A percentile compares a stretch with the other conserved stretches of the same genome.
These are phyloP conservation scores for Pichia cabralensis DNA, from an alignment of 805 yeast genomes.

Conservation along the genomic window DNA sequence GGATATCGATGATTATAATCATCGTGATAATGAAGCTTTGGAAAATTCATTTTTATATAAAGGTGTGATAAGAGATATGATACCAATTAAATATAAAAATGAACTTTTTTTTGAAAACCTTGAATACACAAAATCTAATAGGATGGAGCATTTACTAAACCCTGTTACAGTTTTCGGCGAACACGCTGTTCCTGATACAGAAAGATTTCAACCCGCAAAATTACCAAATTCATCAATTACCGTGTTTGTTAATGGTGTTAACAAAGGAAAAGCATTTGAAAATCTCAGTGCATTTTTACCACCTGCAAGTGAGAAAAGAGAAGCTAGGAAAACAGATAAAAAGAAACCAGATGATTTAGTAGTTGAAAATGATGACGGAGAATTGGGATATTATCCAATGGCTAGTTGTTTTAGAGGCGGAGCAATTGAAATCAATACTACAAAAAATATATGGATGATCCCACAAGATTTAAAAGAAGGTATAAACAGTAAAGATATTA, in stretches of 20 bases:
- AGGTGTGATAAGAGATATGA: constrained; percentile 68
- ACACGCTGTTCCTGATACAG: constrained; percentile 45
- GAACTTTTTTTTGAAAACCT: constrained; percentile 75
- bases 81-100: constrained; percentile 74
- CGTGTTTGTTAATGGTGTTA: constrained; percentile 70
- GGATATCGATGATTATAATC: too few species aligned
- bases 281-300: constrained; percentile 71
- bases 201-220: constrained; percentile 36
- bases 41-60: constrained; percentile 6
- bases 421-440: constrained; percentile 56
- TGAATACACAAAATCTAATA: constrained; percentile 62
- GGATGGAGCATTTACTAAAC: constrained; percentile 63
- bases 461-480: constrained; percentile 28
- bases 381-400: constrained; percentile 86
- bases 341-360: constrained; percentile 8
- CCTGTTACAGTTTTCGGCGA: constrained; percentile 68
- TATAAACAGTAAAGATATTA: constrained; percentile 24
- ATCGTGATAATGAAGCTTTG: not conserved
- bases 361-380: constrained; percentile 61
- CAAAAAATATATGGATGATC: constrained; percentile 46
- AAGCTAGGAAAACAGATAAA: constrained; percentile 7
- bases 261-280: constrained; percentile 54
- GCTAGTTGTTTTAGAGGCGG: constrained; percentile 78
- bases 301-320: constrained; percentile 49
- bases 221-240: constrained; percentile 50